These are phyloP conservation scores for Danielozyma ontarioensis DNA, from an alignment of 805 yeast genomes.

Conservation along the genomic window DNA sequence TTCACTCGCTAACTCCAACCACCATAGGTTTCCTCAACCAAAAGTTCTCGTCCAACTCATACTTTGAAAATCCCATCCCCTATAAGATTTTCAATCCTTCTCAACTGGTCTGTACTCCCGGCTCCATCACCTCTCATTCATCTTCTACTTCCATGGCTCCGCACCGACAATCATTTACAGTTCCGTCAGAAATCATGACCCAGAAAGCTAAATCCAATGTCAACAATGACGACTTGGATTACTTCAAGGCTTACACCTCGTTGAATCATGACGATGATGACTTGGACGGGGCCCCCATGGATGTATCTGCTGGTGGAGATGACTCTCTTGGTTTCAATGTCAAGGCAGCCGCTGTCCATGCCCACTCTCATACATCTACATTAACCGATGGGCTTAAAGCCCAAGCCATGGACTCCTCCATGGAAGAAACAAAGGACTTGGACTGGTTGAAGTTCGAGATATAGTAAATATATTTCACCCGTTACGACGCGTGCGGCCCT, in stretches of 20 bases:
- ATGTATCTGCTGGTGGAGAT: background rate
- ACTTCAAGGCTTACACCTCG: slow-evolving; percentile 18
- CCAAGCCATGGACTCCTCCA: slow-evolving; percentile 1
- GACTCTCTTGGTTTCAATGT: slow-evolving; percentile 2
- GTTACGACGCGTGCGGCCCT: slow-evolving; percentile 1
- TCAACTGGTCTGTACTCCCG: background rate
- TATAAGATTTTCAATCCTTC: too few relatives aligned
- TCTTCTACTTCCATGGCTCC: background rate
- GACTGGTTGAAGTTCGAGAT: slow-evolving; percentile 31
- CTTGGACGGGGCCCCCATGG: slow-evolving; percentile 2
- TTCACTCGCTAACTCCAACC: slow-evolving; percentile 17
- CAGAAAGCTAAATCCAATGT: too few relatives aligned
- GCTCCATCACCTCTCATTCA: background rate
- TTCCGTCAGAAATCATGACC: slow-evolving; percentile 4
- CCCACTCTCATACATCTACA: slow-evolving; percentile 7
- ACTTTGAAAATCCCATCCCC: too few relatives aligned
- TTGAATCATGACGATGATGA: slow-evolving; percentile 11
- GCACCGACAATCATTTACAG: slow-evolving; percentile 1
- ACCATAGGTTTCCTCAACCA: slow-evolving; percentile 20
- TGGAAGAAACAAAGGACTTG: slow-evolving; percentile 16
- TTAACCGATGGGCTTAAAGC: slow-evolving; percentile 3
- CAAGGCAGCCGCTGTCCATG: slow-evolving; percentile 2
- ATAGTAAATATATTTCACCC: slow-evolving; percentile 4
- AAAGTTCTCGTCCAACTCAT: slow-evolving; percentile 10
- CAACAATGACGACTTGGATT: slow-evolving; percentile 9